Evolutionary conservation across 306 rosid species (phyloP).

Genomic region (Castanea crenata): DNA sequence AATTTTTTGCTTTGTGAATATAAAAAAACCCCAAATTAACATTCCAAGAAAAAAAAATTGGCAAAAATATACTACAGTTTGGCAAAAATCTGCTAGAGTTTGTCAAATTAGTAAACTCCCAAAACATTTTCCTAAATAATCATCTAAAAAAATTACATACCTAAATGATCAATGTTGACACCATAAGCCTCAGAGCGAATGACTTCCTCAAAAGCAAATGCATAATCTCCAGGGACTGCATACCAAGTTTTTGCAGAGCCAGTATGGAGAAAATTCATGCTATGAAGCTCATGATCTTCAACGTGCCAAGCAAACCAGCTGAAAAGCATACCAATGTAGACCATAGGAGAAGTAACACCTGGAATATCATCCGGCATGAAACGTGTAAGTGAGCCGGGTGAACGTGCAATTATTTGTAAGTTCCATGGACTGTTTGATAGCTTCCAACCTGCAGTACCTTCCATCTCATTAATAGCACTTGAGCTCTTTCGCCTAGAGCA

Average conservation of each 20-base stretch:
- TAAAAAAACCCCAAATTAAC: constrained; percentile 14
- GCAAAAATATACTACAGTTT: constrained; percentile 15
- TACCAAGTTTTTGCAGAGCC: constrained; percentile 99
- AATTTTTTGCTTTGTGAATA: not conserved
- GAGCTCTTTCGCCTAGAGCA: constrained; percentile 48
- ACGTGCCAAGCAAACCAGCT: constrained; percentile 99
- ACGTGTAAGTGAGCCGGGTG: constrained; percentile 95
- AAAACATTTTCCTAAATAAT: constrained; percentile 10
- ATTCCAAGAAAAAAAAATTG: not conserved
- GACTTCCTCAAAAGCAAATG: constrained; percentile 84
- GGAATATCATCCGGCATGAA: constrained; percentile 99
- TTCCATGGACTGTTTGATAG: constrained; percentile 99
- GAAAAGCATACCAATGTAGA: constrained; percentile 96
- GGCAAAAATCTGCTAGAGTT: constrained; percentile 15
- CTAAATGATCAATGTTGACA: constrained; percentile 76
- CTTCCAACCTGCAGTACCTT: constrained; percentile 98
- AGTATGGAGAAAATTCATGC: constrained; percentile 93
- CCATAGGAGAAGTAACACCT: constrained; percentile 98
- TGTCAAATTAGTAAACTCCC: constrained; percentile 1
- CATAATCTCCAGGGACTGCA: constrained; percentile 91
- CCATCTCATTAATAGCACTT: constrained; percentile 52
- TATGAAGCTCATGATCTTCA: constrained; percentile 99
- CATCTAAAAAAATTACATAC: constrained; percentile 42
- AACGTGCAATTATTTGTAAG: constrained; percentile 93
- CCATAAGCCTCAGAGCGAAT: constrained; percentile 76